Conservation (phyloP, 345 rosid genomes). For the Citrus unshiu region DNA sequence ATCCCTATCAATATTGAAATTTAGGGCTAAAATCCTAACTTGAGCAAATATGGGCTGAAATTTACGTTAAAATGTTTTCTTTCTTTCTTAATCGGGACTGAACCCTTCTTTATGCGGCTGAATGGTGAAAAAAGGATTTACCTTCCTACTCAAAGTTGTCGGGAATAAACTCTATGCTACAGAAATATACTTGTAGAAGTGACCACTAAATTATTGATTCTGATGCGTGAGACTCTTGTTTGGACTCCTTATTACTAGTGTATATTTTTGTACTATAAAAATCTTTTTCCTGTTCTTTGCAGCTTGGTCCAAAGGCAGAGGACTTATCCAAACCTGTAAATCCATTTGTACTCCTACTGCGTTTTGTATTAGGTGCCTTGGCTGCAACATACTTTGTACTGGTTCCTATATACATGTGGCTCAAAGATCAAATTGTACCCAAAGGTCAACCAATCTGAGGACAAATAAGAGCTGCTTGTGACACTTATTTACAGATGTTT, state of each 20-base stretch:
- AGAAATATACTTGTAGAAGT: not conserved
- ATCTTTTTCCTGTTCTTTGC: conserved; percentile 17
- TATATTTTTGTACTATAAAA: not conserved
- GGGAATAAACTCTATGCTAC: not conserved
- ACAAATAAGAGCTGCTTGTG: not conserved
- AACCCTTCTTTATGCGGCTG: not conserved
- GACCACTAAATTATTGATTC: not conserved
- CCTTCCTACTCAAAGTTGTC: not conserved
- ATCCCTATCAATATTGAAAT: too few species aligned
- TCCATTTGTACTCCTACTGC: conserved; percentile 55
- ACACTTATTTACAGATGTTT: not conserved
- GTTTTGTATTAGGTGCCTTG: conserved; percentile 70
- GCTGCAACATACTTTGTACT: conserved; percentile 79
- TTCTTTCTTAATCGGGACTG: not conserved
- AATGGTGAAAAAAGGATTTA: not conserved
- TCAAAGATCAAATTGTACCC: conserved; percentile 84
- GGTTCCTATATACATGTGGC: conserved; percentile 96
- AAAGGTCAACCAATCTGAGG: conserved; percentile 69
- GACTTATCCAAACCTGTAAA: conserved; percentile 72
- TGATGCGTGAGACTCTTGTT: not conserved
- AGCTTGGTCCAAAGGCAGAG: conserved; percentile 94
- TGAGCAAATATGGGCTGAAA: not conserved
- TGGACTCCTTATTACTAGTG: not conserved
- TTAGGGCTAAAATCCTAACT: not conserved
- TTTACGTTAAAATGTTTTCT: not conserved